Conservation (phyloP, 164 flowering plant genomes). For the Stephania japonica region DNA sequence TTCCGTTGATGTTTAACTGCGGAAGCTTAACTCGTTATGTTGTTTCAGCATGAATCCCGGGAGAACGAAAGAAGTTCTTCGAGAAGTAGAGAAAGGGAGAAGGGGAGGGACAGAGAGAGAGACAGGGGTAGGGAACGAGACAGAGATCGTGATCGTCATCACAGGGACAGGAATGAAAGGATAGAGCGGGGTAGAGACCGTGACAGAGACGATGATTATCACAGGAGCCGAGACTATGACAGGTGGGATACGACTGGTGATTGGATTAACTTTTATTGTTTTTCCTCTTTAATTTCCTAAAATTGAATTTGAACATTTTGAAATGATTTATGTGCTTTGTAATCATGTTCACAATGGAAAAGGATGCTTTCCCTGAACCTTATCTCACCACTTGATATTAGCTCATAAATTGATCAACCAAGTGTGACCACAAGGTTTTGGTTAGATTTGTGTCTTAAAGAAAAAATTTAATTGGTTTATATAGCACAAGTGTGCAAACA, state of each 20-base stretch:
- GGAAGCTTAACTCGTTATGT: neutral
- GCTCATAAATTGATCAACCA: neutral
- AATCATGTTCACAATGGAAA: neutral
- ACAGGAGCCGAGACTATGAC: conserved; percentile 55
- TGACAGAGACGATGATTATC: conserved; percentile 47
- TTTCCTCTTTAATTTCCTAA: neutral
- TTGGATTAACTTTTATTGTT: neutral
- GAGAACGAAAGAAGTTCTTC: conserved; percentile 21
- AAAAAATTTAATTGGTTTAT: neutral
- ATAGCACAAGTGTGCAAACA: neutral
- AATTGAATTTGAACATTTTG: neutral
- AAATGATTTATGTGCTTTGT: neutral
- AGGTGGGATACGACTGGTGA: conserved; percentile 31
- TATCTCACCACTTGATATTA: neutral
- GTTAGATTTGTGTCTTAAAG: neutral
- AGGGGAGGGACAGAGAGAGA: conserved; percentile 51
- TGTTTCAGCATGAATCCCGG: conserved; percentile 48
- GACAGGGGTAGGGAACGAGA: conserved; percentile 33
- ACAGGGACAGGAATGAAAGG: conserved; percentile 57
- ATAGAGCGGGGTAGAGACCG: conserved; percentile 58
- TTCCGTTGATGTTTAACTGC: neutral
- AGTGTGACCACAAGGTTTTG: neutral
- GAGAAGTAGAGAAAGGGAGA: conserved; percentile 15
- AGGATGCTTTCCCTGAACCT: neutral
- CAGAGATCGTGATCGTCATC: conserved; percentile 34